These are phyloP conservation scores for Aspergillus kassunensis DNA, from an alignment of 495 filamentous ascomycete genomes.

Conservation along the genomic window DNA sequence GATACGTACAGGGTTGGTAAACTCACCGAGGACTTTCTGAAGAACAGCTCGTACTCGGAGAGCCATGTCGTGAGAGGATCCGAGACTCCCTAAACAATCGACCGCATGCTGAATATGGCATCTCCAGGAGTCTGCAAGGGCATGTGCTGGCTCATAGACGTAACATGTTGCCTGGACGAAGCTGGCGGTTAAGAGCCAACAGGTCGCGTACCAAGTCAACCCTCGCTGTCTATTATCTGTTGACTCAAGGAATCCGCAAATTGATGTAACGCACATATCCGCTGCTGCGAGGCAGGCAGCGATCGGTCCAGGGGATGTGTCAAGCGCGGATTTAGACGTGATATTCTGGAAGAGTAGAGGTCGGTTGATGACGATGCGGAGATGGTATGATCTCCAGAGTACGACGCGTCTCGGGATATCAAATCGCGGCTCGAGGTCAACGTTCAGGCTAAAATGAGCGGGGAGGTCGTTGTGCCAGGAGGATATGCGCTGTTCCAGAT, in stretches of 20 bases:
- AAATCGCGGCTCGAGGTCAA: conserved; percentile 12
- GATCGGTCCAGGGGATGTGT: conserved; percentile 12
- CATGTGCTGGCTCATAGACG: conserved; percentile 15
- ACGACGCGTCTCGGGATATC: conserved; percentile 16
- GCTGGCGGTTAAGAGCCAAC: conserved; percentile 22
- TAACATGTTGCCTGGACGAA: conserved; percentile 24
- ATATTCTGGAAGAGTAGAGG: conserved; percentile 21
- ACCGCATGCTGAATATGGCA: conserved; percentile 17
- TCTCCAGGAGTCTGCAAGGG: conserved; percentile 13
- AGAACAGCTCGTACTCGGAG: conserved; percentile 17
- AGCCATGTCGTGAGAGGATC: conserved; percentile 22
- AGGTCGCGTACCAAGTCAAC: conserved; percentile 22
- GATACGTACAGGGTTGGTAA: background rate
- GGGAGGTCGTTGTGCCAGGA: conserved; percentile 18
- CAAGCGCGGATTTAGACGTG: conserved; percentile 13
- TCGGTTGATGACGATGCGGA: conserved; percentile 22
- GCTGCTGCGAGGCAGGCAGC: conserved; percentile 18
- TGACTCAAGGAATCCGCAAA: conserved; percentile 17
- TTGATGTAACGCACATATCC: conserved; percentile 17
- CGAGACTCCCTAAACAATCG: conserved; percentile 17
- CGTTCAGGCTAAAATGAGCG: conserved; percentile 8
- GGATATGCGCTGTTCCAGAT: conserved; percentile 15
- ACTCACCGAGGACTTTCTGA: conserved; percentile 18
- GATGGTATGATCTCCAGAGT: conserved; percentile 19
- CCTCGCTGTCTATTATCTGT: conserved; percentile 17